Percentiles rank a stretch among this genome's conserved stretches.
These are phyloP conservation scores for Benincasa hispida DNA, from an alignment of 306 rosid species.

Conservation along the genomic window DNA sequence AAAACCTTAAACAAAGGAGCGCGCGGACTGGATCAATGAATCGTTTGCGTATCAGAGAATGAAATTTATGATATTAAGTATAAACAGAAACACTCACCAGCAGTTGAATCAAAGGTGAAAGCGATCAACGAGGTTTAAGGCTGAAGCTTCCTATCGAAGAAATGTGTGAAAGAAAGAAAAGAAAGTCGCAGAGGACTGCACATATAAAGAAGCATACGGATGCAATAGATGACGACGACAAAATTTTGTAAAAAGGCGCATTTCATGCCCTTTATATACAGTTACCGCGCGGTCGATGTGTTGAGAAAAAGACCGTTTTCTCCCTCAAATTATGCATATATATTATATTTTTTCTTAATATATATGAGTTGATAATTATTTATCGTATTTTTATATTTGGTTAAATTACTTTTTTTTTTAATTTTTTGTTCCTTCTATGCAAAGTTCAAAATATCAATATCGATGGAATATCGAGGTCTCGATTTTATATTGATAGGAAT, in stretches of 20 bases:
- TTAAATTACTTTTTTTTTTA: no score
- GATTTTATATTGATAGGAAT: no score
- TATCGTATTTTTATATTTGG: no score
- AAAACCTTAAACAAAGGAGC: not conserved
- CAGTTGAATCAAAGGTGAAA: not conserved
- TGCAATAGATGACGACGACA: constrained; percentile 30
- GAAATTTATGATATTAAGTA: not conserved
- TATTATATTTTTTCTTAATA: no score
- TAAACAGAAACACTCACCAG: not conserved
- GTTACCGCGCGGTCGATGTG: constrained; percentile 15
- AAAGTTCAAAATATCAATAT: no score
- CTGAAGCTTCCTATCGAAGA: not conserved
- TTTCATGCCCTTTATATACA: constrained; percentile 33
- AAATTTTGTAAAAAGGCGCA: constrained; percentile 9
- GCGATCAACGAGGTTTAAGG: not conserved
- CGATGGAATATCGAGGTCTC: no score
- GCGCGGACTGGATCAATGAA: not conserved
- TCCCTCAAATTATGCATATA: no score
- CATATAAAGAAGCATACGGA: constrained; percentile 14
- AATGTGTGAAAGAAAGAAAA: constrained; percentile 1
- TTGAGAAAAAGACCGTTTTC: not conserved
- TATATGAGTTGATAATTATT: no score
- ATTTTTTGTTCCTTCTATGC: no score
- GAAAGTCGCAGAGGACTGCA: constrained; percentile 12
- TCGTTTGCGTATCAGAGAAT: not conserved